A percentile compares a stretch with the other conserved stretches of the same genome.
Conservation (phyloP, 495 filamentous ascomycete genomes). For the Cercophora newfieldiana region DNA sequence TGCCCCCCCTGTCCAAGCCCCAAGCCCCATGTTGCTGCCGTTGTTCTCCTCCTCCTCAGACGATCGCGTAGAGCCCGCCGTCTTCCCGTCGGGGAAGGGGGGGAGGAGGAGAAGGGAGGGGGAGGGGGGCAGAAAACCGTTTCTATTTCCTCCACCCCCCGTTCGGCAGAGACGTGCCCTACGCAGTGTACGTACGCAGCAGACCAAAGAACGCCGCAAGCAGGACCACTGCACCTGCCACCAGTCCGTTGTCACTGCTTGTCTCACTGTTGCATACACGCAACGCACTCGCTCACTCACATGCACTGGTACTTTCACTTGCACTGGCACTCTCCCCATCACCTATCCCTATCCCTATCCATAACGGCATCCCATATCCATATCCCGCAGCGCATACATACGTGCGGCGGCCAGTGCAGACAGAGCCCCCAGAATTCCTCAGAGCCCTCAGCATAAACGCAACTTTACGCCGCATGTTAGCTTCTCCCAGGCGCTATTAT, state of each 20-base stretch:
- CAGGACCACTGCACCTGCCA: slow-evolving; percentile 10
- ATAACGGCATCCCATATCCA: too few species aligned
- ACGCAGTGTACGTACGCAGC: not conserved
- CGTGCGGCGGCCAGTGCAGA: not conserved
- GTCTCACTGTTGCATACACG: not conserved
- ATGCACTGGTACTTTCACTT: not conserved
- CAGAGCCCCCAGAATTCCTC: too few species aligned
- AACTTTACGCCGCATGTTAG: not conserved
- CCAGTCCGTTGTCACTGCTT: not conserved
- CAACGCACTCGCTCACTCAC: not conserved
- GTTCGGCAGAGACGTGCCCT: slow-evolving; percentile 9
- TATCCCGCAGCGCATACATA: not conserved
- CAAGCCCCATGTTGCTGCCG: not conserved
- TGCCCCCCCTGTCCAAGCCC: not conserved
- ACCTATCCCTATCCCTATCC: not conserved
- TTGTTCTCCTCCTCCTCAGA: not conserved
- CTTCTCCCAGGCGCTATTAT: not conserved
- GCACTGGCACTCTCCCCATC: too few species aligned
- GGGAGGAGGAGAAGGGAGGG: not conserved
- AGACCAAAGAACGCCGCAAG: not conserved
- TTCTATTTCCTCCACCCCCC: slow-evolving; percentile 16
- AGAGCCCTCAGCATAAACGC: not conserved
- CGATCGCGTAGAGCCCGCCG: not conserved
- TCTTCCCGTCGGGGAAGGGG: slow-evolving; percentile 1
- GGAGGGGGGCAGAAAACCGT: slow-evolving; percentile 5